Conservation (phyloP, 1,139 yeast species). For the Waltiozyma sp. region DNA sequence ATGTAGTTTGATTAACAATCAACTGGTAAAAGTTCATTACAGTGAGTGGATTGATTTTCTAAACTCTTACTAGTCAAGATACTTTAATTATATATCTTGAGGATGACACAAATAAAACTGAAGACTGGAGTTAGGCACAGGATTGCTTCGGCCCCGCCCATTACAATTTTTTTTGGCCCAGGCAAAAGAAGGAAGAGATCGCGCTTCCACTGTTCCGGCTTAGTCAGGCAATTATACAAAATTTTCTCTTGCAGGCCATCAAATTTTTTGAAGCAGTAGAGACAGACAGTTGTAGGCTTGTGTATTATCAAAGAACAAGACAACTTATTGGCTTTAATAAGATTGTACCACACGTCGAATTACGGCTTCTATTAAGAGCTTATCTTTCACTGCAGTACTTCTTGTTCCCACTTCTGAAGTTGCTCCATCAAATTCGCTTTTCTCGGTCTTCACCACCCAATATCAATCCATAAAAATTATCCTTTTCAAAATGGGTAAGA, state of each 20-base stretch:
- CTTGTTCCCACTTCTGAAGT: background rate
- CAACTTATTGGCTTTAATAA: background rate
- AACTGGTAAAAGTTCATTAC: too few relatives aligned
- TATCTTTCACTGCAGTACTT: background rate
- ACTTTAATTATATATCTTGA: too few relatives aligned
- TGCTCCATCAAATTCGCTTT: background rate
- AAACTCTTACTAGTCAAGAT: too few relatives aligned
- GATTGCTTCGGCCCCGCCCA: too few relatives aligned
- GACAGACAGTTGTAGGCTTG: background rate
- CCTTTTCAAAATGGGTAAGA: constrained; percentile 48
- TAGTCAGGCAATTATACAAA: background rate
- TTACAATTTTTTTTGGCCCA: background rate
- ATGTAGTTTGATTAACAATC: too few relatives aligned
- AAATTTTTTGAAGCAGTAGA: background rate
- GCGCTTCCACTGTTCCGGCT: background rate
- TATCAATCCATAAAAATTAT: background rate
- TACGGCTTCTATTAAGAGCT: background rate
- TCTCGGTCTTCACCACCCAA: background rate
- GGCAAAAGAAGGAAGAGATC: background rate
- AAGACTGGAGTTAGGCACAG: too few relatives aligned
- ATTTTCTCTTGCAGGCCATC: background rate
- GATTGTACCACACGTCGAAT: background rate
- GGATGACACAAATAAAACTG: too few relatives aligned
- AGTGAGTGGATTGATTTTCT: too few relatives aligned
- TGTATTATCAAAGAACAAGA: background rate